Conservation (phyloP, 2,329 filamentous ascomycete species). For the Colletotrichum sp. region DNA sequence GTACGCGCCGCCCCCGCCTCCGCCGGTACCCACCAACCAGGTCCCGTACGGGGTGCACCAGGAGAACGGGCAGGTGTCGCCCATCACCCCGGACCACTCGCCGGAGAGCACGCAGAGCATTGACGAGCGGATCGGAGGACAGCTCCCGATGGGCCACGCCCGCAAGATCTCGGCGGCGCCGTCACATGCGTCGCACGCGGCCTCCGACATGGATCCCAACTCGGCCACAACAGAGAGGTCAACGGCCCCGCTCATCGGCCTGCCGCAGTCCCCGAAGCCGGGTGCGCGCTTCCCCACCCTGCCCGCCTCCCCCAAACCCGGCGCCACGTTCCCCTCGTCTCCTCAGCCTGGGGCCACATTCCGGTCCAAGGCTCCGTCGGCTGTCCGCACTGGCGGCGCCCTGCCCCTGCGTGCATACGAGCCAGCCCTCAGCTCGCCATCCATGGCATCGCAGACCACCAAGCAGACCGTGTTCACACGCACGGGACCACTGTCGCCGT, state of each 20-base stretch:
- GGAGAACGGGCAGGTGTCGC: conserved; percentile 40
- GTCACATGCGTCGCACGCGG: background rate
- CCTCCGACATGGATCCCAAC: conserved; percentile 51
- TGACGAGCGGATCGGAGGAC: conserved; percentile 58
- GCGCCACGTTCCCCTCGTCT: conserved; percentile 53
- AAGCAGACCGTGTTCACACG: conserved; percentile 72
- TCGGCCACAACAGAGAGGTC: conserved; percentile 59
- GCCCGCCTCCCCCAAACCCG: conserved; percentile 56
- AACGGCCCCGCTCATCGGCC: conserved; percentile 55
- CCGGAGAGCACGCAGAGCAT: conserved; percentile 57
- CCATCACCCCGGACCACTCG: conserved; percentile 52
- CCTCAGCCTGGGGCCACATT: conserved; percentile 56
- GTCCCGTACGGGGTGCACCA: conserved; percentile 36
- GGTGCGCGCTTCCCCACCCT: conserved; percentile 39
- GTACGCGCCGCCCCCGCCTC: conserved; percentile 62
- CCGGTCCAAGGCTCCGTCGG: conserved; percentile 55
- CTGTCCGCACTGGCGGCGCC: conserved; percentile 60
- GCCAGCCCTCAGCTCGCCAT: conserved; percentile 57
- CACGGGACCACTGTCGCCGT: conserved; percentile 57
- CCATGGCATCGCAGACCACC: conserved; percentile 50
- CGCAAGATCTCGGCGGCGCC: conserved; percentile 41
- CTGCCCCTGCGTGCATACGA: conserved; percentile 69
- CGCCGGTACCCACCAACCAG: conserved; percentile 58
- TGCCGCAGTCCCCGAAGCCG: conserved; percentile 51
- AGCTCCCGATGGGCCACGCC: conserved; percentile 37